Conservation (phyloP, 2,329 filamentous ascomycete species). For the Ophiobolus disseminans region DNA sequence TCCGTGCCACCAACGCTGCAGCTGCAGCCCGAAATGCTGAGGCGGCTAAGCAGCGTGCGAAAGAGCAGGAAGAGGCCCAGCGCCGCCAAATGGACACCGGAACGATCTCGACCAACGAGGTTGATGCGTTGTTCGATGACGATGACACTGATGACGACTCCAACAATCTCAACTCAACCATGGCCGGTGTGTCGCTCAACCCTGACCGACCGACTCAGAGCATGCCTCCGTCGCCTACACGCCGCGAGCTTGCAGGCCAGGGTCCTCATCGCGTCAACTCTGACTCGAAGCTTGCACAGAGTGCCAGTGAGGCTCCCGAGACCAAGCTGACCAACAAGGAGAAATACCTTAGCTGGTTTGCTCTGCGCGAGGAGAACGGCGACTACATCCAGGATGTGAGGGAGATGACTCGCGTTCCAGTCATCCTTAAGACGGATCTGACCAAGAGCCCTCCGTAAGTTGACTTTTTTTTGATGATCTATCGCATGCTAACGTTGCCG, state of each 20-base stretch:
- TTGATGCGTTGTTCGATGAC: conserved; percentile 94
- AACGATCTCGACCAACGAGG: conserved; percentile 90
- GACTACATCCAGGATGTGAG: conserved; percentile 98
- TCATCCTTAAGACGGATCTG: conserved; percentile 97
- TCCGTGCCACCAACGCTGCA: conserved; percentile 75
- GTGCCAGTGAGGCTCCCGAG: conserved; percentile 72
- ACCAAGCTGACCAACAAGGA: conserved; percentile 88
- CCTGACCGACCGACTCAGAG: conserved; percentile 90
- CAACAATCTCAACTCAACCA: conserved; percentile 87
- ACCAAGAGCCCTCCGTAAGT: conserved; percentile 99
- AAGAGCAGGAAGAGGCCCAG: conserved; percentile 88
- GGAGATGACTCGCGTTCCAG: conserved; percentile 97
- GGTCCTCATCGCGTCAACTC: conserved; percentile 87
- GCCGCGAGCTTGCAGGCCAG: conserved; percentile 72
- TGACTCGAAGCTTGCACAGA: conserved; percentile 85
- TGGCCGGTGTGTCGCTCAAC: conserved; percentile 86
- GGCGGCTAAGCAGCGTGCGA: conserved; percentile 78
- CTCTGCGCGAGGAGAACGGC: conserved; percentile 87
- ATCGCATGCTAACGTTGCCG: too few relatives aligned
- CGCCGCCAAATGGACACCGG: conserved; percentile 94
- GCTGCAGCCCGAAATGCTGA: conserved; percentile 82
- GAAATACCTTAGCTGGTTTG: conserved; percentile 91
- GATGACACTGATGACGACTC: conserved; percentile 77
- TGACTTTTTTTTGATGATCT: conserved; percentile 1
- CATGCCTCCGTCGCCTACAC: conserved; percentile 88